Evolutionary conservation across 768 basidiomycete genomes (phyloP), one percentile per base, ranked within the genome.

Genomic region (Albatrellus ellisii): DNA sequence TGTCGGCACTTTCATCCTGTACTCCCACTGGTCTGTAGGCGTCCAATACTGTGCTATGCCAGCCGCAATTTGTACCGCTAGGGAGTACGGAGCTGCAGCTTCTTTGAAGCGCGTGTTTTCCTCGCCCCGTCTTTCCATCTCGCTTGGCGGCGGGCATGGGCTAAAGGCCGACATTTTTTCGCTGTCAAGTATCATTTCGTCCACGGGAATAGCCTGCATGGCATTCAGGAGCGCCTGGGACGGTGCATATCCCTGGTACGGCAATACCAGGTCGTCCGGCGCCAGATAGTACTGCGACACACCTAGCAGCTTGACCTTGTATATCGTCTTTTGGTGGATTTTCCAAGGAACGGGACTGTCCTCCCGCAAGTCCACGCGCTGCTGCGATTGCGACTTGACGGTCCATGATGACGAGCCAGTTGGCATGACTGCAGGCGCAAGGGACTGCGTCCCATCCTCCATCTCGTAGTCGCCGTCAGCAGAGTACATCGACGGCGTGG

Each of bases 21-120:
- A 74, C 21, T 75, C 72, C 71, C 75, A 85, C 39, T 82, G 75
- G 44, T 86, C 84, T 4, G 80, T 79, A 1, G 81, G 67, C 26
- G 72, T 68, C 80, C 84, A 90, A 49, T 62, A 79, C 4, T 63
- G 63, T 28, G 77, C 72, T 4, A 88, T 50, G 28, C 67, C 65
- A 0, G 77, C 68, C 0, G 76, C 80, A 24, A 82, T 79, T 53
- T 89, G 78, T 9, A 87, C 60, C 4, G 83, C 85, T 12, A 82
- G 59, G 1, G 77, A 77, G 52, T 72, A 83, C 1, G 86, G 71
- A 1, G 74, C 68, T 6, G 72, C 67, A 6, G 79, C 73, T 1
- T 71, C 66, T 4, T 59, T 58, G 44, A 80, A 81, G 17, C 56
- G 51, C 27, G n/a, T n/a, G n/a, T n/a, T n/a, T n/a, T 32, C 15